phyloP scores from a whole-genome alignment of 2,329 filamentous ascomycete species.

The Xylariaceae sp. region DNA sequence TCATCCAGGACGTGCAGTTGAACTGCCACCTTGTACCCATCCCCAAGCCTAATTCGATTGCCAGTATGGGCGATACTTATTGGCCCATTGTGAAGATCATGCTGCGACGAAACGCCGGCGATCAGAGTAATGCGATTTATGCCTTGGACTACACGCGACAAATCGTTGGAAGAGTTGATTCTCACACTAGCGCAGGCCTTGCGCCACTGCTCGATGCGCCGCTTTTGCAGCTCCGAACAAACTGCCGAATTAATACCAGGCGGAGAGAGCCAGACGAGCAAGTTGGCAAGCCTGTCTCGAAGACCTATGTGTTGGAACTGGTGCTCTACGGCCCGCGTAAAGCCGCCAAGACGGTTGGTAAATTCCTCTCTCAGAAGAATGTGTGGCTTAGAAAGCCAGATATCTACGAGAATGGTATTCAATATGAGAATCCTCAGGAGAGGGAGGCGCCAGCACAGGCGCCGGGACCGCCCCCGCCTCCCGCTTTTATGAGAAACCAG shows the following conservation, averaged over 20 bases:
- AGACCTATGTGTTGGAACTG: slow-evolving; percentile 59
- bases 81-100: slow-evolving; percentile 73
- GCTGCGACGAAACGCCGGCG: slow-evolving; percentile 54
- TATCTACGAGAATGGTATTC: slow-evolving; percentile 53
- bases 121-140: slow-evolving; percentile 57
- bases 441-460: slow-evolving; percentile 43
- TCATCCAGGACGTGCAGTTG: slow-evolving; percentile 62
- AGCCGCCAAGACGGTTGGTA: slow-evolving; percentile 60
- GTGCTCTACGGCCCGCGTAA: slow-evolving; percentile 75
- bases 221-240: slow-evolving; percentile 60
- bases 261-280: slow-evolving; percentile 59
- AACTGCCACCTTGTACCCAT: slow-evolving; percentile 64
- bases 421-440: slow-evolving; percentile 72
- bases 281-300: slow-evolving; percentile 57
- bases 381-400: slow-evolving; percentile 61
- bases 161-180: slow-evolving; percentile 72
- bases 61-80: slow-evolving; percentile 52
- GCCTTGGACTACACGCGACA: slow-evolving; percentile 66
- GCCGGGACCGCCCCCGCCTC: slow-evolving; percentile 34
- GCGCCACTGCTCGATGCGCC: slow-evolving; percentile 67
- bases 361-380: slow-evolving; percentile 58
- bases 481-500: slow-evolving; percentile 30
- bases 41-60: slow-evolving; percentile 57
- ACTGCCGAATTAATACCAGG: slow-evolving; percentile 64
- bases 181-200: slow-evolving; percentile 60